Base-by-base conservation (phyloP, 2,329 filamentous ascomycete genomes). In the Hypomyces rosellus region DNA sequence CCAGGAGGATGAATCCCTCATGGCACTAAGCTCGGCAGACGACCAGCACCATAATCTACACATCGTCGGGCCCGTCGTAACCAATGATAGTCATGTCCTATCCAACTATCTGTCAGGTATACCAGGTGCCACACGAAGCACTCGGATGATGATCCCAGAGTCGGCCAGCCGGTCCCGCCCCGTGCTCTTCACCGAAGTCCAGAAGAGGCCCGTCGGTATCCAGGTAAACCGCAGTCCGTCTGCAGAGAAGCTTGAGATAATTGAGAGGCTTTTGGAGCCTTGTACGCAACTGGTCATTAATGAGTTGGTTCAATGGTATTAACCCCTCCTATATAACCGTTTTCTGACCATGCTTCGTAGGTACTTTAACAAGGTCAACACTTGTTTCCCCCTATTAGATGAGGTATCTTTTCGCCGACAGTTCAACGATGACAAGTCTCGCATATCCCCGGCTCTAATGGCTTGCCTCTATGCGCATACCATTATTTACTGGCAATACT, bases 351-450 rank as follows among this genome's bases (percentile, higher is more conserved):
- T 8, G 25, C 20, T 13, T 25, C 34, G 51, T 39, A 79, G 76
- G 33, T 82, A 81, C 58, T 75, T 82, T 50, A 67, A 72, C 33
- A 72, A 76, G 49, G 74, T 78, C 37, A 80, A 84, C 59, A 67
- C 68, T n/a, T 80, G 78, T n/a, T 79, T 84, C 52, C 82, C 81
- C 0, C 66, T 85, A 2, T 69, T 84, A 7, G 79, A 85, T 52
- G 75, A 80, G 40, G 62, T 70, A 3, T 71, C 73, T 1, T 80
- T 84, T 49, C 70, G 74, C 52, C 68, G 69, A 11, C 74, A 75
- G 18, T 77, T 75, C 49, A 66, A 61, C 1, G 62, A 66, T 5
- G 63, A 69, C 33, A 74, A 74, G 50, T 69, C 74, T 9, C 68
- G 72, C 9, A 73, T 79, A 46, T 80, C 80, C 0, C 77, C 79